Percentiles rank a stretch among this genome's conserved stretches.
These are phyloP conservation scores for Fusarium dlaminii DNA, from an alignment of 2,329 filamentous ascomycete genomes.

Conservation along the genomic window DNA sequence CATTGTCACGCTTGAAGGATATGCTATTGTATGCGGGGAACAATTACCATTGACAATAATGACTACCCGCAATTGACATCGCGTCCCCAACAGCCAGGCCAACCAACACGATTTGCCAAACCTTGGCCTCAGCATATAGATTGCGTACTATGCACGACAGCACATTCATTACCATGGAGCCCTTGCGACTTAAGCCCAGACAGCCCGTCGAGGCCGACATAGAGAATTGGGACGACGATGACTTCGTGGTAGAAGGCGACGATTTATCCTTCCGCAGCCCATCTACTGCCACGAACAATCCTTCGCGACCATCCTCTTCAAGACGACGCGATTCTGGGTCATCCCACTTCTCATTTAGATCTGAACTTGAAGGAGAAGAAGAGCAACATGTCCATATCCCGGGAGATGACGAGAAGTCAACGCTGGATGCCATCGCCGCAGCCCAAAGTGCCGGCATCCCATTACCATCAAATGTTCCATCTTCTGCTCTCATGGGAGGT, in stretches of 20 bases:
- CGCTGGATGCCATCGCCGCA: conserved; percentile 84
- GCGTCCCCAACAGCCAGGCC: conserved; percentile 30
- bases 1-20: conserved; percentile 26
- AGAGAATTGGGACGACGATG: conserved; percentile 83
- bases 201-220: conserved; percentile 68
- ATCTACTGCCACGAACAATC: conserved; percentile 54
- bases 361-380: conserved; percentile 85
- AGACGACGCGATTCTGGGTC: conserved; percentile 81
- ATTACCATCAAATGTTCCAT: conserved; percentile 84
- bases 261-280: conserved; percentile 69
- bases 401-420: conserved; percentile 85
- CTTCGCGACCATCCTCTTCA: conserved; percentile 48
- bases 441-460: conserved; percentile 92
- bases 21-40: conserved; percentile 40
- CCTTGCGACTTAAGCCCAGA: conserved; percentile 62
- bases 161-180: conserved; percentile 57
- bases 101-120: conserved; percentile 16
- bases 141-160: conserved; percentile 15
- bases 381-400: conserved; percentile 88
- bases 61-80: conserved; percentile 43
- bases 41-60: conserved; percentile 42
- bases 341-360: conserved; percentile 82
- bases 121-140: conserved; percentile 21
- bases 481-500: conserved; percentile 88
- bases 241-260: conserved; percentile 76